Base-by-base conservation (phyloP, 78 protist species). In the Dictyostelium firmibasis region DNA sequence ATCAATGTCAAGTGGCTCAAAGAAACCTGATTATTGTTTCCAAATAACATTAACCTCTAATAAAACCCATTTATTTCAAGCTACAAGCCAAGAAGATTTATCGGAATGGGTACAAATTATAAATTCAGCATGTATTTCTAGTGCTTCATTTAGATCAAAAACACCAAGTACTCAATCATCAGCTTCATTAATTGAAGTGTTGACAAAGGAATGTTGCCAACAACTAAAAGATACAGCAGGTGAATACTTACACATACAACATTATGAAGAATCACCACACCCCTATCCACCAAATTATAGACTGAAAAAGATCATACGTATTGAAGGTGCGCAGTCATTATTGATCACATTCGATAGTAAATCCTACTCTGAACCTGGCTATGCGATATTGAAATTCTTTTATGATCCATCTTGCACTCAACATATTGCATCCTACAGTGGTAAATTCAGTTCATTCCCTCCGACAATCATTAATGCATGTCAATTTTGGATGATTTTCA, bases 241-340 rank as follows among this genome's bases (percentile, higher is more conserved):
- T 74, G 87, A 91, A 78, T 31, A 27, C 18, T 36, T 57, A 10
- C 33, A 33, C 41, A 3, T 74, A 53, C 11, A 33, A 38, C 44
- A 35, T 78, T 27, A 41, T 16, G 91, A 91, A 27, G 95, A 91
- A 47, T 91, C 91, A 20, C 85, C 92, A 11, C 91, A 91, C 62
- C 95, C 95, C 2, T 91, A 91, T 50, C 95, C 85, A 35, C 2
- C 78, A 13, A 64, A 76, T 11, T 76, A 53, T 69, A 67, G 84
- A 9, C 10, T 27, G 20, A 91, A 91, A 43, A 84, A 85, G 78
- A 91, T 84, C 9, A 69, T 91, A 62, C 76, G 91, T 35, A 69
- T 91, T 47, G 95, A 91, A 20, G 91, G 91, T 27, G 87, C 95
- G 7, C 86, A 77, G 27, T 53, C 86, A 25, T 72, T 91, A 10